Base-by-base conservation (phyloP, 2,329 filamentous ascomycete species). In the Penicillium brevicompactum region DNA sequence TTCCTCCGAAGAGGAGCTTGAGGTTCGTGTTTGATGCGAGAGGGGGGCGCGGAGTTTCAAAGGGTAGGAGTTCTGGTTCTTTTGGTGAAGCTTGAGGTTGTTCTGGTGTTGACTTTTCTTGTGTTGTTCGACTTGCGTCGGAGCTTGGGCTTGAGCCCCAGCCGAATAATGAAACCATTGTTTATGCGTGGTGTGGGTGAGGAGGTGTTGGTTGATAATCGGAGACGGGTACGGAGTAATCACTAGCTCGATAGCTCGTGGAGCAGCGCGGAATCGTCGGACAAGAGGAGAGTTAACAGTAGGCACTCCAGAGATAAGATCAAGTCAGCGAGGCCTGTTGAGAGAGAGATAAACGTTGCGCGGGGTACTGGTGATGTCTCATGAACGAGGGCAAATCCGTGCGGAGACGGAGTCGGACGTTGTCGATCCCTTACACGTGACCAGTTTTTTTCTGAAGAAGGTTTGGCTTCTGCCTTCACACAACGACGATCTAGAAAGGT, bases 1-100 rank as follows among this genome's bases (percentile, higher is more conserved):
- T 82, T 41, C 93, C 93, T 57, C 87, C 86, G 64, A 87, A 79
- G 73, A 94, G 88, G 56, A 96, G 73, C 57, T 75, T 76, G 42
- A 69, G 61, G 62, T 71, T 68, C 22, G 71, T 66, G 51, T 56
- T 61, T 38, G 66, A 56, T 51, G 54, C 49, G 27, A 52, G 38
- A 41, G 43, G 22, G 21, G 53, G 46, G 54, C 48, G 53, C 49
- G 56, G 62, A 1, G 38, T 21, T 55, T 53, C 7, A 60, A 58
- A 54, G 50, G 57, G 43, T 53, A 54, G 49, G 8, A 56, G 34
- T 31, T 54, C 45, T 22, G 48, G 47, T 18, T 48, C 34, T 53
- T 49, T 45, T 37, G 59, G 42, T 22, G 52, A 32, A 16, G 43
- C 21, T 34, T 30, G 51, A 4, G 51, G 24, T 32, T 57, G 40